Evolutionary conservation across 2,329 filamentous ascomycete species (phyloP), one percentile per base, ranked within the genome.

Genomic region (Phialocephala sp.): DNA sequence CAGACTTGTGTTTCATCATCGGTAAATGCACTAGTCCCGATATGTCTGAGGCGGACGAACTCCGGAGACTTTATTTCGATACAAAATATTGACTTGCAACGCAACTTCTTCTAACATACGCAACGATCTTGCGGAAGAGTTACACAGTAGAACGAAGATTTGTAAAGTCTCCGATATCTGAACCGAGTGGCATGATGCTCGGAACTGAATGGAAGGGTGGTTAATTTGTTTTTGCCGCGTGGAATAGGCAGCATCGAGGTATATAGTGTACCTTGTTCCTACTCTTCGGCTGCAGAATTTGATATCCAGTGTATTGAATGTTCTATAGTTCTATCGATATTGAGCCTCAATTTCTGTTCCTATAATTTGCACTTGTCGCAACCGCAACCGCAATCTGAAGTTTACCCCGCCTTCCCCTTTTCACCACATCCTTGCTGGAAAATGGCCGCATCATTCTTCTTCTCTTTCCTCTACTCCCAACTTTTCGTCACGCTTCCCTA

Each of bases 381-480:
- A 3, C 6, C 27, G 27, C 27, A 32, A 32, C 6, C 27, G 27
- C 27, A 3, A 32, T 32, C 27, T 32, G 3, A 32, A 32, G 27
- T 32, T 32, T 32, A 32, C 27, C 6, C 27, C 27, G 27, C 27
- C 27, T 32, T 32, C 6, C 3, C 6, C 27, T 32, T 32, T 32
- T 32, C 27, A 32, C 3, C 27, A 32, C 27, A 32, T 32, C 27
- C 27, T 6, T 32, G 27, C 27, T 32, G 27, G 3, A 32, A 32
- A 32, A 32, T 32, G 27, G 27, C 27, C 6, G 27, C 27, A 32
- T 32, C 27, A 32, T 32, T 32, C 27, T 32, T 32, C 27, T 32
- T 32, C 27, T 47, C 37, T 20, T 71, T 71, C 57, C 32, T 71
- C 55, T 54, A 71, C 41, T 66, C 66, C 0, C 69, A 71, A 63